Evolutionary conservation across 345 rosid species (phyloP).

Genomic region (Salix purpurea): DNA sequence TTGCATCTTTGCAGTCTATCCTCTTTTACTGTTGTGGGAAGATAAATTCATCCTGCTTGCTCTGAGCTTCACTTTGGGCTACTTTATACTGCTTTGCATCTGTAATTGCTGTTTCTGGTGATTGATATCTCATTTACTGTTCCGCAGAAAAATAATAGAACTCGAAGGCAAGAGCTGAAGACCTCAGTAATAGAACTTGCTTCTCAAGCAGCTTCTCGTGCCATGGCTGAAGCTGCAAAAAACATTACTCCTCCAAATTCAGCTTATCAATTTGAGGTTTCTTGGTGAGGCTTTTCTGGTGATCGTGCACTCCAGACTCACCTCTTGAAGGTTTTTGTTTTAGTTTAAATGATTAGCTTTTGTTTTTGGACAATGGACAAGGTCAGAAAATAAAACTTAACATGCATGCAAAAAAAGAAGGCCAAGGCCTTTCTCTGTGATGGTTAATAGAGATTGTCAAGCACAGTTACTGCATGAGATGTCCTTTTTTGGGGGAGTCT

Average conservation of each 20-base stretch:
- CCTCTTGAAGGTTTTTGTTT: constrained; percentile 62
- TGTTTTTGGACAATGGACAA: not conserved
- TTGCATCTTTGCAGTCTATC: not conserved
- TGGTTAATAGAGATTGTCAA: not conserved
- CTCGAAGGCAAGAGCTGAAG: constrained; percentile 42
- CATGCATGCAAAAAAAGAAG: not conserved
- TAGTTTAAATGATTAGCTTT: not conserved
- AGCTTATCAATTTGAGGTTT: constrained; percentile 80
- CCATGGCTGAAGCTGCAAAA: constrained; percentile 68
- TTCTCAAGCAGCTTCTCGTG: constrained; percentile 70
- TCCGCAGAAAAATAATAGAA: constrained; percentile 38
- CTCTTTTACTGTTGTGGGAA: not conserved
- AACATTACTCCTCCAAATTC: constrained; percentile 63
- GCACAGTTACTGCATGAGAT: not conserved
- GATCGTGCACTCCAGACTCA: constrained; percentile 49
- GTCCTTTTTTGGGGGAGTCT: not conserved
- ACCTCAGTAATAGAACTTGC: constrained; percentile 82
- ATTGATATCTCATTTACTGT: not conserved
- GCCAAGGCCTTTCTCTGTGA: not conserved
- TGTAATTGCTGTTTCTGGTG: not conserved
- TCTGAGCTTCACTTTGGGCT: not conserved
- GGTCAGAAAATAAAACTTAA: not conserved
- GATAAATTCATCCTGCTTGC: not conserved
- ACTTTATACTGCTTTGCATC: not conserved
- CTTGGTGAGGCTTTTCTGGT: constrained; percentile 73